Conservation (phyloP, 495 filamentous ascomycete genomes). For the Neurospora hispaniola region DNA sequence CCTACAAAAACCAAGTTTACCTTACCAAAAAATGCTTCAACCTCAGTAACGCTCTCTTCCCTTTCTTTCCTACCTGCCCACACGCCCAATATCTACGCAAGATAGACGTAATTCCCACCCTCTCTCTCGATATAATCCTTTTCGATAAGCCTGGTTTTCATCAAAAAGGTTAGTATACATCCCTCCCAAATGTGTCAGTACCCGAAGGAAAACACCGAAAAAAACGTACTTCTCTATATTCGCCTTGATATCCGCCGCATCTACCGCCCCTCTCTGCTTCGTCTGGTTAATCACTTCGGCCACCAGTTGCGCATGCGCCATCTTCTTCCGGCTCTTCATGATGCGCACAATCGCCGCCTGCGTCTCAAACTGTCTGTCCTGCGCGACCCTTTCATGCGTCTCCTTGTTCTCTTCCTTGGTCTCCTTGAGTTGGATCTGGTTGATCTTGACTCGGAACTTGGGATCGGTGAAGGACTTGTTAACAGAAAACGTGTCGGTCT, state of each 20-base stretch:
- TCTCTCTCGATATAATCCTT: slow-evolving; percentile 94
- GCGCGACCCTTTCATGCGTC: slow-evolving; percentile 79
- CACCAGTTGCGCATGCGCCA: slow-evolving; percentile 72
- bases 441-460: slow-evolving; percentile 94
- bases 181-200: not conserved
- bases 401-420: slow-evolving; percentile 80
- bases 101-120: slow-evolving; percentile 65
- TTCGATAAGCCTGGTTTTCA: slow-evolving; percentile 66
- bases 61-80: not conserved
- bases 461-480: slow-evolving; percentile 66
- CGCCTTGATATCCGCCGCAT: slow-evolving; percentile 79
- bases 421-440: slow-evolving; percentile 94
- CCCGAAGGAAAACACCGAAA: not conserved
- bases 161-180: not conserved
- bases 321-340: slow-evolving; percentile 89
- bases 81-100: slow-evolving; percentile 43
- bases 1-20: not conserved
- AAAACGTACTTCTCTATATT: slow-evolving; percentile 75
- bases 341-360: slow-evolving; percentile 96
- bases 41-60: not conserved
- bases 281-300: slow-evolving; percentile 83
- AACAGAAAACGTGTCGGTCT: slow-evolving; percentile 68
- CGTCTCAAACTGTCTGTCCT: slow-evolving; percentile 87
- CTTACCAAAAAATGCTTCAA: not conserved
- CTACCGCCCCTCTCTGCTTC: slow-evolving; percentile 69